These are phyloP conservation scores for Colletotrichum coccodes DNA, from an alignment of 2,329 filamentous ascomycete genomes.

Conservation along the genomic window DNA sequence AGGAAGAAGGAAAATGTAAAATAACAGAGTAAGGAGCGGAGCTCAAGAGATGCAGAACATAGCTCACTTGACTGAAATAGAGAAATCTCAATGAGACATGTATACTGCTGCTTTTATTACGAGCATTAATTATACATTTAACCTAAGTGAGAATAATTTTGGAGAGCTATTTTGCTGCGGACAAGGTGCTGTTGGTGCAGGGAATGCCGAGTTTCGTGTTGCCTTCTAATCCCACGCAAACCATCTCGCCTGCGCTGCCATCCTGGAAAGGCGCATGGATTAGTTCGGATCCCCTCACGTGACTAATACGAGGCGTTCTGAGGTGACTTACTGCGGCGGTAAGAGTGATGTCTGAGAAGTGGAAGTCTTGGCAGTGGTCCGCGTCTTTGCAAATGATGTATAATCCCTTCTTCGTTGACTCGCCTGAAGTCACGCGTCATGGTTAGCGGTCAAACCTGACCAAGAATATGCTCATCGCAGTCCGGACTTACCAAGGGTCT, in stretches of 20 bases:
- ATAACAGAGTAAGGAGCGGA: too few species aligned
- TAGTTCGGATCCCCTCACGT: not conserved
- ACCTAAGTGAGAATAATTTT: too few species aligned
- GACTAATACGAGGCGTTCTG: too few species aligned
- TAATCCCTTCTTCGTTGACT: conserved; percentile 9
- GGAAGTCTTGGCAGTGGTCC: conserved; percentile 15
- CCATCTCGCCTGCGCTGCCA: conserved; percentile 14
- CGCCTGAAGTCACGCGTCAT: not conserved
- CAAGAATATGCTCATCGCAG: not conserved
- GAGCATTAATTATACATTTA: too few species aligned
- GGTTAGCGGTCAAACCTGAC: not conserved
- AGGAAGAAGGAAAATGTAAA: too few species aligned
- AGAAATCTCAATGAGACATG: too few species aligned
- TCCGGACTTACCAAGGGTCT: not conserved
- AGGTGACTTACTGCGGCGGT: not conserved
- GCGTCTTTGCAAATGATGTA: conserved; percentile 25
- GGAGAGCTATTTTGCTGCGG: not conserved
- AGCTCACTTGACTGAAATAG: too few species aligned
- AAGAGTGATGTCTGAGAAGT: conserved; percentile 15
- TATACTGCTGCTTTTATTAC: too few species aligned
- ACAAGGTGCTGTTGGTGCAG: conserved; percentile 18
- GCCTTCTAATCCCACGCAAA: conserved; percentile 11
- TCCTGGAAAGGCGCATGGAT: not conserved
- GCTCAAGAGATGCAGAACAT: too few species aligned
- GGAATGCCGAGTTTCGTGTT: conserved; percentile 8